These are phyloP conservation scores for Nowakowskiella sp. DNA, from an alignment of 192 early-diverging fungal species.

Conservation along the genomic window DNA sequence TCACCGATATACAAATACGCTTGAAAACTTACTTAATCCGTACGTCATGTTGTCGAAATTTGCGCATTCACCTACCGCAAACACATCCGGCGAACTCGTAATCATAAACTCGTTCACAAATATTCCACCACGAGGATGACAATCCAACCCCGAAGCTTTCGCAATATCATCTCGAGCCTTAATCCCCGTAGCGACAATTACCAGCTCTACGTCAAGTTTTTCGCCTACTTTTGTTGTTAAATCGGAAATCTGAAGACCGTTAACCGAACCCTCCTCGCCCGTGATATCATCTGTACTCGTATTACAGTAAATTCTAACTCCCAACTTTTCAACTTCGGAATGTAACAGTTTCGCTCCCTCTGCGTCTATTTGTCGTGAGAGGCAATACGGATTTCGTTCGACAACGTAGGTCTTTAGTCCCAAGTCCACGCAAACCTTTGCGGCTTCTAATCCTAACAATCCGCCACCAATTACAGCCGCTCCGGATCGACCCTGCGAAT, in stretches of 20 bases:
- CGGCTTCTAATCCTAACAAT: slow-evolving; percentile 62
- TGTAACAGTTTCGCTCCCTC: slow-evolving; percentile 43
- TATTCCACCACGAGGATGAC: slow-evolving; percentile 49
- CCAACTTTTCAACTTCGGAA: slow-evolving; percentile 44
- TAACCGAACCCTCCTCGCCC: slow-evolving; percentile 9
- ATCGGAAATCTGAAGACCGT: too few relatives aligned
- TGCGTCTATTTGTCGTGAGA: slow-evolving; percentile 50
- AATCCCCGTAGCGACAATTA: slow-evolving; percentile 51
- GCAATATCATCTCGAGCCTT: slow-evolving; percentile 50
- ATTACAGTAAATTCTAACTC: slow-evolving; percentile 1
- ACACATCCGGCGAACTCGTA: slow-evolving; percentile 36
- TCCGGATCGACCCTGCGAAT: slow-evolving; percentile 26
- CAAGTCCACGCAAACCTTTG: slow-evolving; percentile 51
- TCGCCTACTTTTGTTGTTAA: slow-evolving; percentile 29
- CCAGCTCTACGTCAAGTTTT: slow-evolving; percentile 36
- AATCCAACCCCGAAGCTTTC: slow-evolving; percentile 32
- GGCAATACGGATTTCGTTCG: slow-evolving; percentile 40
- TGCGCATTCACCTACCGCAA: slow-evolving; percentile 59
- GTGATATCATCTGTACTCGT: slow-evolving; percentile 4
- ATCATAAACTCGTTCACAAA: slow-evolving; percentile 42
- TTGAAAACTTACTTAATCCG: slow-evolving; percentile 27
- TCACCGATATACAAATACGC: neutral
- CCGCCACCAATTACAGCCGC: slow-evolving; percentile 61
- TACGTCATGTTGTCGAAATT: slow-evolving; percentile 36
- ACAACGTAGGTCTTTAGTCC: slow-evolving; percentile 40